These are phyloP conservation scores for Seiridium cupressi DNA, from an alignment of 2,329 filamentous ascomycete genomes.

Conservation along the genomic window DNA sequence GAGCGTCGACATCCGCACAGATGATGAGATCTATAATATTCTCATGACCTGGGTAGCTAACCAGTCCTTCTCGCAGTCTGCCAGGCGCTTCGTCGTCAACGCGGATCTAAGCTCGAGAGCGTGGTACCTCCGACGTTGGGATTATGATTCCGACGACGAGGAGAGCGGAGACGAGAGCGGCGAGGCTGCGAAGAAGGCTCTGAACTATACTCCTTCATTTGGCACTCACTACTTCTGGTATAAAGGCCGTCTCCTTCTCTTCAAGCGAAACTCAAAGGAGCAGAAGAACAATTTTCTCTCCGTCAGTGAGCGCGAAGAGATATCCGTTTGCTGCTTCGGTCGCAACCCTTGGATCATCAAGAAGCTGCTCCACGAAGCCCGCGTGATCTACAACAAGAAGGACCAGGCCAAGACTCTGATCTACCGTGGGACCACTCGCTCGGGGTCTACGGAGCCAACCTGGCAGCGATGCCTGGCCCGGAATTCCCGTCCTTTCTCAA, in stretches of 20 bases:
- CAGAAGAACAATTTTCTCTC: conserved; percentile 36
- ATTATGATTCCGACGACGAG: conserved; percentile 43
- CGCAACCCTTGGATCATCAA: conserved; percentile 60
- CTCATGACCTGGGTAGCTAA: conserved; percentile 67
- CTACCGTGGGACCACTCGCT: conserved; percentile 53
- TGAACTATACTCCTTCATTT: conserved; percentile 65
- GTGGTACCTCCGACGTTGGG: conserved; percentile 45
- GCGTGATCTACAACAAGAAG: conserved; percentile 51
- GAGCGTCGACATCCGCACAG: conserved; percentile 62
- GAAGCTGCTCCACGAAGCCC: conserved; percentile 59
- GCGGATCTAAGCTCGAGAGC: conserved; percentile 55
- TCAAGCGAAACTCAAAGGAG: conserved; percentile 50
- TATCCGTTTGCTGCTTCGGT: conserved; percentile 61
- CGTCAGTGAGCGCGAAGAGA: conserved; percentile 55
- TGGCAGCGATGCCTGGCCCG: conserved; percentile 65
- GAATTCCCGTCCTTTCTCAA: conserved; percentile 60
- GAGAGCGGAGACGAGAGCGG: conserved; percentile 29
- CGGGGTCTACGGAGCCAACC: conserved; percentile 38
- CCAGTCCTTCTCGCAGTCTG: conserved; percentile 58
- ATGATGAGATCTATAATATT: conserved; percentile 73
- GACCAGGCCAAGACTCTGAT: conserved; percentile 64
- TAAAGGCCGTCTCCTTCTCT: conserved; percentile 54
- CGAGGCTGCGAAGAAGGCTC: conserved; percentile 41
- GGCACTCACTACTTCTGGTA: conserved; percentile 71
- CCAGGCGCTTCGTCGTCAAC: conserved; percentile 64